These are phyloP conservation scores for Platismatia glauca DNA, from an alignment of 495 filamentous ascomycete species.

Conservation along the genomic window DNA sequence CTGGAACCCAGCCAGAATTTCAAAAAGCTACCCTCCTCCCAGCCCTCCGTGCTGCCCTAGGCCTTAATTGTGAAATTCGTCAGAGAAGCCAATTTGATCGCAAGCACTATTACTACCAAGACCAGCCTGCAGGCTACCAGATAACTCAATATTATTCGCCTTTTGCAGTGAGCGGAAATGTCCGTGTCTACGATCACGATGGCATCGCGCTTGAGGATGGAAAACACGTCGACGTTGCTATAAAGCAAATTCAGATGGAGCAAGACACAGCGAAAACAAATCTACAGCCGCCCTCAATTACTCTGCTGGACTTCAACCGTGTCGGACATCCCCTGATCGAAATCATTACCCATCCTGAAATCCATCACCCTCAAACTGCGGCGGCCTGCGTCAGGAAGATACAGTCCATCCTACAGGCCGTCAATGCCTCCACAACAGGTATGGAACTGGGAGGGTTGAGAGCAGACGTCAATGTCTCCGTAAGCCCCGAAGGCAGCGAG, in stretches of 20 bases:
- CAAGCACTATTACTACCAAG: constrained; percentile 98
- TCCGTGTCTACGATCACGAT: constrained; percentile 65
- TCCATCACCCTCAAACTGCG: constrained; percentile 75
- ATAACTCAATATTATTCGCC: constrained; percentile 95
- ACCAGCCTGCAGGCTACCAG: constrained; percentile 93
- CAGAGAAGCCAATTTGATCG: constrained; percentile 74
- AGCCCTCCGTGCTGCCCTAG: constrained; percentile 79
- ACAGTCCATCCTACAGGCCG: constrained; percentile 68
- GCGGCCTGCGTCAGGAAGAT: constrained; percentile 83
- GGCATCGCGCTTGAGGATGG: constrained; percentile 68
- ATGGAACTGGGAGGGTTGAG: constrained; percentile 90
- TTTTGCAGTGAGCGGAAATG: constrained; percentile 66
- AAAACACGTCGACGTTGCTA: constrained; percentile 57
- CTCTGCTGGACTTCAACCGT: constrained; percentile 88
- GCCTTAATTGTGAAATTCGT: constrained; percentile 71
- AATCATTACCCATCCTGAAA: constrained; percentile 84
- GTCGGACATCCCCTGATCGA: constrained; percentile 86
- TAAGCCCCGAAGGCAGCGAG: constrained; percentile 42
- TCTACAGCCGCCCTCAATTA: constrained; percentile 59
- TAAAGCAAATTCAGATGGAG: constrained; percentile 92
- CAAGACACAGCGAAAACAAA: constrained; percentile 96
- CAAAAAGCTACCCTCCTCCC: constrained; percentile 78
- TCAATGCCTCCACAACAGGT: constrained; percentile 73
- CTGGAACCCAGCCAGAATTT: constrained; percentile 79
- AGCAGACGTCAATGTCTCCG: constrained; percentile 93